These are phyloP conservation scores for Brettanomyces nanus DNA, from an alignment of 805 yeast genomes.

Conservation along the genomic window DNA sequence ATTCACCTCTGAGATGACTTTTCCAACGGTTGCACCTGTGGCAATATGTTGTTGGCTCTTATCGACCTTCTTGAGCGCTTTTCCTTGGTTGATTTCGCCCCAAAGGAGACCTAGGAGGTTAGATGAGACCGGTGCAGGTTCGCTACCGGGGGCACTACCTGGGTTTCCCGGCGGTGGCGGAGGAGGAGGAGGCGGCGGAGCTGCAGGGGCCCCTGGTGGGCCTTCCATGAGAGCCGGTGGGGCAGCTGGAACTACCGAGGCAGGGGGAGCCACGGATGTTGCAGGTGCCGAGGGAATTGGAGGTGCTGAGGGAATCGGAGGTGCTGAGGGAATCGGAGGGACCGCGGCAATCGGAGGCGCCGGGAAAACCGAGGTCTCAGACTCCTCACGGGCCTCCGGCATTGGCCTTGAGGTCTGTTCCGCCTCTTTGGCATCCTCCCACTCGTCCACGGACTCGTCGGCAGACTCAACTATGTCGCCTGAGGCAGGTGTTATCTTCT, in stretches of 20 bases:
- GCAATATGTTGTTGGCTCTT: constrained; percentile 39
- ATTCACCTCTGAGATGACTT: constrained; percentile 28
- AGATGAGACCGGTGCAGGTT: constrained; percentile 26
- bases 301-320: constrained; percentile 8
- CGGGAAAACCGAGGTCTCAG: not conserved
- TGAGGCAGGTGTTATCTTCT: not conserved
- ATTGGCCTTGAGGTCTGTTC: not conserved
- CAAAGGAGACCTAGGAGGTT: constrained; percentile 32
- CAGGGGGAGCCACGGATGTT: constrained; percentile 10
- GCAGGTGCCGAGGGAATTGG: constrained; percentile 18
- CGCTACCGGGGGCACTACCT: constrained; percentile 23
- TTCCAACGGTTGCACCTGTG: constrained; percentile 41
- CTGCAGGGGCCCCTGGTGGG: constrained; percentile 13
- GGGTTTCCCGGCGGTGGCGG: constrained; percentile 28
- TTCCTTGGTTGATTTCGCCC: constrained; percentile 51
- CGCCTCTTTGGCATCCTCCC: not conserved
- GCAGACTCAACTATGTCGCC: not conserved
- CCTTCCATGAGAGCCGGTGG: constrained; percentile 15
- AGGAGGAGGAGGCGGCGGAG: constrained; percentile 19
- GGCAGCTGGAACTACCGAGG: constrained; percentile 10
- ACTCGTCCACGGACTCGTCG: not conserved
- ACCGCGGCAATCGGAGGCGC: constrained; percentile 1
- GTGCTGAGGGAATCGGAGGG: constrained; percentile 5
- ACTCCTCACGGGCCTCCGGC: not conserved
- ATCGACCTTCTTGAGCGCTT: constrained; percentile 40